Evolutionary conservation across 257 asterid genomes (phyloP), one percentile per base, ranked within the genome.

Genomic region (Ilex aquifolium): DNA sequence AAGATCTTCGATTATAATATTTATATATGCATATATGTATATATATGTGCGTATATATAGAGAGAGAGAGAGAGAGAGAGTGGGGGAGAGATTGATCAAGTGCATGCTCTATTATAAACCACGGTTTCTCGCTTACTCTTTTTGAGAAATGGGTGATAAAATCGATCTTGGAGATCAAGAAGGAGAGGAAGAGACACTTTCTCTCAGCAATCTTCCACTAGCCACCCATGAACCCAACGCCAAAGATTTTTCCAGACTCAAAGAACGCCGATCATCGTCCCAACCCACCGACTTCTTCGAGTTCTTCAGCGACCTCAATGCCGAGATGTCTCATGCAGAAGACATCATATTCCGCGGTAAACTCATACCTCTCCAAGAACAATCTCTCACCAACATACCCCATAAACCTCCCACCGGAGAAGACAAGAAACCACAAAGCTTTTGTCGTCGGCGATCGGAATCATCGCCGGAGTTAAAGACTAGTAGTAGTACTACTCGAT

Each of bases 251-350:
- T 10, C 13, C 52, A 46, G 12, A 11, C 7, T 42, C 48, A 42
- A 42, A 11, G 48, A 42, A 6, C 12, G 48, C 12, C 48, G 82
- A 31, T 77, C 83, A 7, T 62, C 83, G 13, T 77, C 95, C 10
- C 83, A 85, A 21, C 88, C 84, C 1, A 69, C 85, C 2, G 88
- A 86, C 3, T 65, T 77, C 72, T 86, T 86, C 76, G 95, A 86
- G 70, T 86, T 86, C 83, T 75, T 83, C 9, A 69, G 44, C 60
- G 73, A 72, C 27, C 49, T 61, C 61, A 70, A 15, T 49, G 56
- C 70, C 32, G 77, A 76, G 49, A 85, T 83, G 80, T 69, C 83
- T 17, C 82, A 77, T 44, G 90, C 95, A 12, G 95, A 86, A 52
- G 95, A 83, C 73, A 83, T 86, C 1, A 79, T 86, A 58, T 74